Evolutionary conservation across 1,284 basidiomycete genomes (phyloP).

Genomic region (Calocybe gambosa): DNA sequence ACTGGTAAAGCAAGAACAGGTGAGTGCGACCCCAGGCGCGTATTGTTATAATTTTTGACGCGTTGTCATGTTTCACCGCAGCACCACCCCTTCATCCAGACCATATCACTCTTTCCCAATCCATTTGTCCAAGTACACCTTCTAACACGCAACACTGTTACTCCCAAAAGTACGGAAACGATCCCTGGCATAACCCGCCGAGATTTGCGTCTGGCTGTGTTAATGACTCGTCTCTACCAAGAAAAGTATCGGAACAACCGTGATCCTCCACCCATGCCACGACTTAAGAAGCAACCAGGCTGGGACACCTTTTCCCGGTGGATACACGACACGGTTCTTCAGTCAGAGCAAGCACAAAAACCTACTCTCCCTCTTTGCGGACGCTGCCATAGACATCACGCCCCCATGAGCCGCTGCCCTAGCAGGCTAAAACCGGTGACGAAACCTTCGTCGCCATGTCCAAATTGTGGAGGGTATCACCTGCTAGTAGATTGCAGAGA

Average conservation of each 20-base stretch:
- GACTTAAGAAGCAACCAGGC: neutral
- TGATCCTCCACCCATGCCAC: neutral
- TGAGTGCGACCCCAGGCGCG: slow-evolving; percentile 4
- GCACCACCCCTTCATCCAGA: slow-evolving; percentile 1
- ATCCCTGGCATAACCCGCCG: slow-evolving; percentile 38
- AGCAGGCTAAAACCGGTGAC: neutral
- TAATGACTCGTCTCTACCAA: slow-evolving; percentile 24
- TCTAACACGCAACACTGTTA: slow-evolving; percentile 9
- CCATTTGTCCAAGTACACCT: slow-evolving; percentile 15
- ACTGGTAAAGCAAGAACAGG: slow-evolving; percentile 16
- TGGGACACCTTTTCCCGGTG: neutral
- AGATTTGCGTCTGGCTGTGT: slow-evolving; percentile 45
- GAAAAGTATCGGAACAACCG: neutral
- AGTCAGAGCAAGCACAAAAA: neutral
- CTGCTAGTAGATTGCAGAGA: slow-evolving; percentile 17
- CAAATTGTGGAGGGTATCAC: slow-evolving; percentile 17
- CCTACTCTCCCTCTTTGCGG: neutral
- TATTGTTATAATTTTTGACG: neutral
- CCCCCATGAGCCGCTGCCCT: slow-evolving; percentile 7
- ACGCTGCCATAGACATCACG: slow-evolving; percentile 5
- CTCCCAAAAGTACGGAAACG: neutral
- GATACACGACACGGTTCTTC: no score
- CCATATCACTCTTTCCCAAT: slow-evolving; percentile 7
- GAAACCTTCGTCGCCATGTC: slow-evolving; percentile 8
- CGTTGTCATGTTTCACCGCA: slow-evolving; percentile 14